Conservation (phyloP, 2,329 filamentous ascomycete genomes). For the Cladophialophora psammophila region DNA sequence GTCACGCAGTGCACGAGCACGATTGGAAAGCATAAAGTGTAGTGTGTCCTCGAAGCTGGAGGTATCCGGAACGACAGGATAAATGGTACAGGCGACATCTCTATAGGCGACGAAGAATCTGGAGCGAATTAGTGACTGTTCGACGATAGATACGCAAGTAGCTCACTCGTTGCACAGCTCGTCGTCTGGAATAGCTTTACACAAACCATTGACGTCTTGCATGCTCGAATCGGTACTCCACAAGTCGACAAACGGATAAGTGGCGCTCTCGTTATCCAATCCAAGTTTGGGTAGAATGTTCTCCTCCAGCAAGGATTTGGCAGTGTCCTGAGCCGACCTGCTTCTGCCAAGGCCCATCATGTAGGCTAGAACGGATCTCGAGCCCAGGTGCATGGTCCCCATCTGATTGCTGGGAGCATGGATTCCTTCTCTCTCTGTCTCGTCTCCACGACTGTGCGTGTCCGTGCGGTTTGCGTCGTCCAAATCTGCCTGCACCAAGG, state of each 20-base stretch:
- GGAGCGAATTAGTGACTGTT: constrained; percentile 1
- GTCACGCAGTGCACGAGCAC: constrained; percentile 52
- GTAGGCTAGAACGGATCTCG: constrained; percentile 67
- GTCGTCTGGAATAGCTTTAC: constrained; percentile 65
- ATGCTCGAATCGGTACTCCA: constrained; percentile 69
- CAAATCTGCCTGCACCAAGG: constrained; percentile 11
- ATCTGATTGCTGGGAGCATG: constrained; percentile 67
- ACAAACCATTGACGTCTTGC: constrained; percentile 64
- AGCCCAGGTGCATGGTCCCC: constrained; percentile 68
- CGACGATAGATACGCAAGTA: not conserved
- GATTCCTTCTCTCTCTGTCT: constrained; percentile 60
- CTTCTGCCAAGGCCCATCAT: constrained; percentile 63
- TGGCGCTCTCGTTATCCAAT: constrained; percentile 69
- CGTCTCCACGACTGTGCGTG: constrained; percentile 35
- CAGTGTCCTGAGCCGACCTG: constrained; percentile 51
- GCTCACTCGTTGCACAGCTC: constrained; percentile 62
- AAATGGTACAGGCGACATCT: constrained; percentile 66
- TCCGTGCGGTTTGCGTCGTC: constrained; percentile 28
- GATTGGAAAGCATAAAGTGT: constrained; percentile 60
- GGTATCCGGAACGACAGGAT: constrained; percentile 66
- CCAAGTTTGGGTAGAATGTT: constrained; percentile 69
- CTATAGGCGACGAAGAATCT: constrained; percentile 65
- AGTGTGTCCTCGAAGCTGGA: constrained; percentile 63
- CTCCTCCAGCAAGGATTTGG: constrained; percentile 65
- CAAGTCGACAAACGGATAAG: constrained; percentile 70